Percentiles rank a stretch among this genome's conserved stretches.
Evolutionary conservation across 306 rosid genomes (phyloP).

Genomic region (Benincasa hispida): DNA sequence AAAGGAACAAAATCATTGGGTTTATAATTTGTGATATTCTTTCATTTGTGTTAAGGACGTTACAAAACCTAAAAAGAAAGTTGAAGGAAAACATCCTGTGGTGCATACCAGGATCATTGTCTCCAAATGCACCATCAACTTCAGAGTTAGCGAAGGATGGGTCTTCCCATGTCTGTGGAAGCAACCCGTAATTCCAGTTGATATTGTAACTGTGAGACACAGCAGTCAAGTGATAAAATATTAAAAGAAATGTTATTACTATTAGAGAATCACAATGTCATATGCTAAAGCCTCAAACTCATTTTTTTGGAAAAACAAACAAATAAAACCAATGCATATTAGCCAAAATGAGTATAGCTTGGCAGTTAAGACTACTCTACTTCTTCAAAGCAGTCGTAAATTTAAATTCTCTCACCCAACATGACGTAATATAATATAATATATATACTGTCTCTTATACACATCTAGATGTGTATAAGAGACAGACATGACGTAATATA

Average conservation of each 20-base stretch:
- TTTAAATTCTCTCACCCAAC: not conserved
- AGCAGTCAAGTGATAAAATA: not conserved
- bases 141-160: conserved; percentile 71
- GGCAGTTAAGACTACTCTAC: not conserved
- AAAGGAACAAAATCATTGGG: not conserved
- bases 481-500: not conserved
- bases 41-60: not conserved
- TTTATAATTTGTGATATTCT: not conserved
- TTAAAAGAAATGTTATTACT: not conserved
- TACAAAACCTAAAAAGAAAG: not conserved
- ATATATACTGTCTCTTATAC: too few relatives aligned
- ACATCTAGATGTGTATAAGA: too few relatives aligned
- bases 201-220: conserved; percentile 53
- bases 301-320: not conserved
- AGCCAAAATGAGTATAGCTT: too few relatives aligned
- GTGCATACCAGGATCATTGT: conserved; percentile 73
- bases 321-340: not conserved
- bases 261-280: not conserved
- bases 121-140: conserved; percentile 91
- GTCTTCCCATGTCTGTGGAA: conserved; percentile 98
- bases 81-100: not conserved
- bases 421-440: not conserved
- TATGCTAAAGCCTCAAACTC: not conserved
- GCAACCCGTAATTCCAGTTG: conserved; percentile 90
- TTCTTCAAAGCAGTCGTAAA: not conserved